A percentile compares a stretch with the other conserved stretches of the same genome.
Conservation (phyloP, 768 basidiomycete genomes). For the Leucogyrophana mollusca region DNA sequence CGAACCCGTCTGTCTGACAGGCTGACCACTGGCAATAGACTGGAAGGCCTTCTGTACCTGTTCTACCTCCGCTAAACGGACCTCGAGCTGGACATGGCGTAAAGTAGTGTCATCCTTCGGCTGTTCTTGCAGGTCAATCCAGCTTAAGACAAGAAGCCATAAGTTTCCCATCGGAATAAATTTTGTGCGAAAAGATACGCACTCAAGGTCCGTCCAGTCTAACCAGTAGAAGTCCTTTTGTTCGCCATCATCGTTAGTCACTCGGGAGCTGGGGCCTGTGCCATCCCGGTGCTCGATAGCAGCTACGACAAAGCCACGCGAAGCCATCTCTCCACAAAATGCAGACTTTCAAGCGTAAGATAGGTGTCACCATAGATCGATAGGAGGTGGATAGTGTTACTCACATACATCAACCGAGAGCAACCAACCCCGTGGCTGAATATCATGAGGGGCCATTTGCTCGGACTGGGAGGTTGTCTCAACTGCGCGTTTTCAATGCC, state of each 20-base stretch:
- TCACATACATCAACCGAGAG: conserved; percentile 37
- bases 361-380: not conserved
- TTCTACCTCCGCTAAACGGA: conserved; percentile 40
- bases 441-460: conserved; percentile 39
- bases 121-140: conserved; percentile 29
- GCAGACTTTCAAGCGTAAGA: conserved; percentile 18
- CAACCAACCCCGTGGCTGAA: conserved; percentile 48
- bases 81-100: conserved; percentile 28
- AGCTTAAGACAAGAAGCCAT: conserved; percentile 10
- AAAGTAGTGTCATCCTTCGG: conserved; percentile 31
- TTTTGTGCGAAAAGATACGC: not conserved
- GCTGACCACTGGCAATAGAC: conserved; percentile 7
- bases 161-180: too few species aligned
- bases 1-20: not conserved
- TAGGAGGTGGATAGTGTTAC: not conserved
- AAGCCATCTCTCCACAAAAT: conserved; percentile 44
- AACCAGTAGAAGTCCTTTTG: conserved; percentile 31
- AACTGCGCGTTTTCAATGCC: conserved; percentile 25
- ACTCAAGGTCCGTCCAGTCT: conserved; percentile 29
- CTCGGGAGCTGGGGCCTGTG: conserved; percentile 34
- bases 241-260: conserved; percentile 18
- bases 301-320: conserved; percentile 43
- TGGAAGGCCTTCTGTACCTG: conserved; percentile 24
- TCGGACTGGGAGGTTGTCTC: conserved; percentile 10
- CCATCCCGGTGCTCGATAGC: conserved; percentile 50